Evolutionary conservation across 495 filamentous ascomycete genomes (phyloP).

Genomic region (Trichoderma asperelloides): DNA sequence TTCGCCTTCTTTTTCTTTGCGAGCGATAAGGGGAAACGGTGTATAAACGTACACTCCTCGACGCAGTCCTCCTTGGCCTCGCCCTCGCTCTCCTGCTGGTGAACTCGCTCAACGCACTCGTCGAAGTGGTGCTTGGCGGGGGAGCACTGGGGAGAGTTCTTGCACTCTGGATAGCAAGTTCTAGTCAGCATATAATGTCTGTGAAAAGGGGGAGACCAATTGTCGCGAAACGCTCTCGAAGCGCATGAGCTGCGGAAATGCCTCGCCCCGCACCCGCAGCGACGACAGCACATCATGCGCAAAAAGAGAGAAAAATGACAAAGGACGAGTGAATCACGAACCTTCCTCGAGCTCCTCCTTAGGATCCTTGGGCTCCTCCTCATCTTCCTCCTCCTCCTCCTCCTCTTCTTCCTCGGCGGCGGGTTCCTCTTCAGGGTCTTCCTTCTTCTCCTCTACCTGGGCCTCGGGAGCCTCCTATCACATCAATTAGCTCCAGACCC

Average conservation of each 20-base stretch:
- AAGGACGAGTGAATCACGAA: slow-evolving; percentile 39
- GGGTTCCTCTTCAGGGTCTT: slow-evolving; percentile 40
- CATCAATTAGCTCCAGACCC: slow-evolving; percentile 15
- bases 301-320: not conserved
- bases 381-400: slow-evolving; percentile 80
- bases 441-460: slow-evolving; percentile 34
- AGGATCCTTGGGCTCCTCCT: slow-evolving; percentile 79
- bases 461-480: slow-evolving; percentile 38
- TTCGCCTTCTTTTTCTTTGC: not conserved
- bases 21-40: not conserved
- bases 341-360: slow-evolving; percentile 88
- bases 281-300: not conserved
- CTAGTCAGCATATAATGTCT: not conserved
- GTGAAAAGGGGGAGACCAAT: not conserved
- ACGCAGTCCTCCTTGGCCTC: slow-evolving; percentile 86
- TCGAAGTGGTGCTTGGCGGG: slow-evolving; percentile 95
- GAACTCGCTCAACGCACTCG: slow-evolving; percentile 89
- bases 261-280: not conserved
- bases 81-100: slow-evolving; percentile 47
- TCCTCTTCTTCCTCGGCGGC: slow-evolving; percentile 44
- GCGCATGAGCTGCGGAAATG: slow-evolving; percentile 1
- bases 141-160: slow-evolving; percentile 71
- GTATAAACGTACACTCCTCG: slow-evolving; percentile 90
- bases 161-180: slow-evolving; percentile 59
- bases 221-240: not conserved